Evolutionary conservation across 371 early-diverging fungal species (phyloP).

Genomic region (Lichtheimia corymbifera): DNA sequence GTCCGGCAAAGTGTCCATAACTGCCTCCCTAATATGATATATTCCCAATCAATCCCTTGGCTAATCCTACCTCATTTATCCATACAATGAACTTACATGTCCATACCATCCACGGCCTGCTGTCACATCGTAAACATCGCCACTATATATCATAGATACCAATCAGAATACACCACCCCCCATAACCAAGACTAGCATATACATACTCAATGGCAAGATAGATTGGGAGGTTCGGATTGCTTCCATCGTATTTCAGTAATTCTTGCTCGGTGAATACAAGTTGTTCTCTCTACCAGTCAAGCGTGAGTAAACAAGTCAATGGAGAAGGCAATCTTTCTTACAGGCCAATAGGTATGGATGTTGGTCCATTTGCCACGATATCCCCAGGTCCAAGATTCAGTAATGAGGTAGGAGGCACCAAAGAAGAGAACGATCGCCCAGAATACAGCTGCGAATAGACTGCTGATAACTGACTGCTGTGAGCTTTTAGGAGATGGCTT

Average conservation of each 20-base stretch:
- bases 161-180: constrained; percentile 2
- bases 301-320: neutral
- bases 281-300: constrained; percentile 40
- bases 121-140: constrained; percentile 90
- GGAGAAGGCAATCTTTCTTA: constrained; percentile 21
- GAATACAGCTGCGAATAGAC: constrained; percentile 18
- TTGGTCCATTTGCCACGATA: constrained; percentile 76
- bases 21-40: constrained; percentile 58
- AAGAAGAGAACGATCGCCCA: constrained; percentile 55
- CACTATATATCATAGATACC: constrained; percentile 42
- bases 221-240: constrained; percentile 73
- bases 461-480: neutral
- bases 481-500: too few relatives aligned
- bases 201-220: constrained; percentile 87
- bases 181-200: constrained; percentile 5
- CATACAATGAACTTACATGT: constrained; percentile 33
- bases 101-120: constrained; percentile 75
- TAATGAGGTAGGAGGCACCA: constrained; percentile 69
- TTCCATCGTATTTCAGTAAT: constrained; percentile 80
- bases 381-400: constrained; percentile 81
- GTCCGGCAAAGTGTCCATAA: constrained; percentile 91
- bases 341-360: constrained; percentile 73
- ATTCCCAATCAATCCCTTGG: too few relatives aligned
- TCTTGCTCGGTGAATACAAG: constrained; percentile 74
- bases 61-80: too few relatives aligned